phyloP scores from a whole-genome alignment of 2,329 filamentous ascomycete species.

The Tolypocladium cylindrosporum region DNA sequence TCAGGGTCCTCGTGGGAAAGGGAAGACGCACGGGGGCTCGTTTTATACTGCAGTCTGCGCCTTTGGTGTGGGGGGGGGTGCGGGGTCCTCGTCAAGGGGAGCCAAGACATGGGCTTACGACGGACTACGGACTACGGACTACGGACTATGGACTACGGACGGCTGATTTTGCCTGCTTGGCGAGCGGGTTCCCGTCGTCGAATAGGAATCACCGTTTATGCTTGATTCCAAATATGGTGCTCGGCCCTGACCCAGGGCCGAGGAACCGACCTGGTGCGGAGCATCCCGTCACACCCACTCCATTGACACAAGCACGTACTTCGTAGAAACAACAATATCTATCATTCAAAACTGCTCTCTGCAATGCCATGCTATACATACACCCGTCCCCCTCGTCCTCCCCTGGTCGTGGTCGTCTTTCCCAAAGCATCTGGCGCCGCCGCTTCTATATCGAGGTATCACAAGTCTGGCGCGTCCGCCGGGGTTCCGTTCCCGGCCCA shows the following conservation, averaged over 20 bases:
- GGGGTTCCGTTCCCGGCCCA: neutral
- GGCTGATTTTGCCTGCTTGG: no score
- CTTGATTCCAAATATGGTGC: neutral
- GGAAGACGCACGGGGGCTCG: neutral
- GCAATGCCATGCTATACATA: conserved; percentile 7
- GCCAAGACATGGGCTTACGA: no score
- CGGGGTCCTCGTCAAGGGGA: neutral
- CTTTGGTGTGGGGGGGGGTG: neutral
- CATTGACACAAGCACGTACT: neutral
- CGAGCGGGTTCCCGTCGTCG: no score
- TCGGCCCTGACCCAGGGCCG: neutral
- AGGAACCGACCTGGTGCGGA: neutral
- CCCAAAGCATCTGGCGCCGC: neutral
- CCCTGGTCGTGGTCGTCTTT: neutral
- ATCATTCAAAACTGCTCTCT: conserved; percentile 4
- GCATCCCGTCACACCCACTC: neutral
- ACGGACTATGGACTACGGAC: no score
- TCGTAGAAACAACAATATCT: neutral
- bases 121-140: no score
- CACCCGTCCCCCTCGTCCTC: neutral
- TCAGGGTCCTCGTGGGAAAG: neutral
- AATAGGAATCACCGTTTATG: neutral
- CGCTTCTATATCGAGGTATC: neutral
- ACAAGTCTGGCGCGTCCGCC: neutral
- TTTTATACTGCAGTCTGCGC: neutral